phyloP scores from a whole-genome alignment of 2,329 filamentous ascomycete species.

The Aureobasidium uvarum region DNA sequence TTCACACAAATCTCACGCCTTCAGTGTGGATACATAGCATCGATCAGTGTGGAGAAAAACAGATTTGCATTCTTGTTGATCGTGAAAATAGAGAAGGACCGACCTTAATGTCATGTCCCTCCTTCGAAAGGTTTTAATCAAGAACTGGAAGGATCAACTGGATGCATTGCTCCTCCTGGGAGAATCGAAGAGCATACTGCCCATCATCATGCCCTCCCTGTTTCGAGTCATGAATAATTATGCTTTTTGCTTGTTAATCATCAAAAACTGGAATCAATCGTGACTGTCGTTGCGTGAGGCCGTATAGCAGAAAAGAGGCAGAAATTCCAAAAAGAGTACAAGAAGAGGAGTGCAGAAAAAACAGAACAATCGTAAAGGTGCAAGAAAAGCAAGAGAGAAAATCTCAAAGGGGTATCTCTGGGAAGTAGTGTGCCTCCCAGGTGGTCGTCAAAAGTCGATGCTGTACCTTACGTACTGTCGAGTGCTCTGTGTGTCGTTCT shows the following conservation, averaged over 20 bases:
- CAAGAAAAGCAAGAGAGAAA: background rate
- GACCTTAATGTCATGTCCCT: background rate
- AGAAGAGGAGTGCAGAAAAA: background rate
- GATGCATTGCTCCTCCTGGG: background rate
- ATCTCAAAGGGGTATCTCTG: background rate
- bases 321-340: background rate
- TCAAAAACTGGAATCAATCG: background rate
- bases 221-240: background rate
- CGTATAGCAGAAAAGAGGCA: conserved; percentile 3
- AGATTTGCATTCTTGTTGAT: background rate
- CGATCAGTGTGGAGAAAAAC: background rate
- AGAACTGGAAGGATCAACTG: background rate
- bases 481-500: background rate
- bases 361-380: background rate
- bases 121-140: background rate
- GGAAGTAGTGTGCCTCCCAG: background rate
- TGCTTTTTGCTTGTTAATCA: conserved; percentile 1
- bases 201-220: background rate
- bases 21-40: background rate
- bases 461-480: background rate
- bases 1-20: too few species aligned
- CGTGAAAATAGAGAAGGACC: background rate
- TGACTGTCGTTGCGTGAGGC: conserved; percentile 6
- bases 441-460: background rate
- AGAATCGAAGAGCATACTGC: background rate